phyloP scores from a whole-genome alignment of 2,329 filamentous ascomycete genomes.

The Gremmenia infestans region DNA sequence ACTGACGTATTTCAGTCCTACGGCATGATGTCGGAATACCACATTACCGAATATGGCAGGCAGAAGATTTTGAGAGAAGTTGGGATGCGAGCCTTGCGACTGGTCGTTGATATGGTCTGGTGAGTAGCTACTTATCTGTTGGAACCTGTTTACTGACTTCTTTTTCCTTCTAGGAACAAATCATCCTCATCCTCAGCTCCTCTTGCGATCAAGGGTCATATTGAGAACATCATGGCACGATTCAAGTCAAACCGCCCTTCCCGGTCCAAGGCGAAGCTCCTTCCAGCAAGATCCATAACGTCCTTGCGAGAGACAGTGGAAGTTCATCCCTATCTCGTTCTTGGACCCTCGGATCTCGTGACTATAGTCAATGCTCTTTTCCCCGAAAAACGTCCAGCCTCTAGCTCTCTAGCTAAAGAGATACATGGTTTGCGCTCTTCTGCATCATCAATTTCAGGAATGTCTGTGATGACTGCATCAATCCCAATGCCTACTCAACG shows the following conservation, averaged over 20 bases:
- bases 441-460: conserved; percentile 64
- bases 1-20: conserved; percentile 36
- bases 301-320: conserved; percentile 71
- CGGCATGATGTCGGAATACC: conserved; percentile 78
- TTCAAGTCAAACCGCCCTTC: conserved; percentile 45
- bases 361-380: conserved; percentile 81
- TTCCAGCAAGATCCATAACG: conserved; percentile 67
- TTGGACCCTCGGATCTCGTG: conserved; percentile 73
- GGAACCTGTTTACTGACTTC: conserved; percentile 1
- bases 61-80: conserved; percentile 78
- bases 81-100: conserved; percentile 71
- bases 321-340: conserved; percentile 72
- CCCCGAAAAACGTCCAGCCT: conserved; percentile 65
- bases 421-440: conserved; percentile 58
- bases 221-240: conserved; percentile 65
- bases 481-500: conserved; percentile 57
- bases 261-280: conserved; percentile 50
- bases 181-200: conserved; percentile 59
- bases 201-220: conserved; percentile 58
- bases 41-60: conserved; percentile 85
- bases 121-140: conserved; percentile 28
- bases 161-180: conserved; percentile 41
- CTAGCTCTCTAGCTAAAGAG: conserved; percentile 42
- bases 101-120: conserved; percentile 70
- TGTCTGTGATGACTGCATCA: conserved; percentile 61